Base-by-base conservation (phyloP, 345 rosid species). In the Angophora floribunda region DNA sequence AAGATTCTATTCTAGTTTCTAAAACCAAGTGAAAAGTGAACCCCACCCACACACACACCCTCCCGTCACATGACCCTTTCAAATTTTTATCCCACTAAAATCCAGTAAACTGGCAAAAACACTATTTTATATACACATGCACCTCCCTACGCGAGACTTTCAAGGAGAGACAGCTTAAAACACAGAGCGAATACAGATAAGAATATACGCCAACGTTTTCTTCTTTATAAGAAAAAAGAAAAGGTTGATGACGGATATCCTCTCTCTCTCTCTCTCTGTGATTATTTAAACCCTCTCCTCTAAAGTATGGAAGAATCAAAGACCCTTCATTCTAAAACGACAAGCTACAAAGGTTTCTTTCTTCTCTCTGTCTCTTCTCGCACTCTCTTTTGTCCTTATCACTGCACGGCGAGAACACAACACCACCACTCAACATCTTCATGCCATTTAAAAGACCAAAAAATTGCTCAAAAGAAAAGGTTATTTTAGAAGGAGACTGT, bases 1-100 rank as follows among this genome's bases (percentile, higher is more conserved):
- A 95, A 93, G 95, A 94, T 94, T 95, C 94, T 93, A 93, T 95
- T 93, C 95, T 53, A 91, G 89, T 67, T 63, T 87, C 88, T 63
- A 67, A 65, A 87, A 49, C 79, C 55, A 52, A 65, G 92, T 89
- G 91, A 90, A 90, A 90, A 67, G 89, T 89, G 93, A 93, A 90
- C 92, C 95, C 93, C 94, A 90, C 93, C 59, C 14, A 10, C 90
- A 11, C 79, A 45, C 52, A 47, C 52, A 13, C 87, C 32, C 65
- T 41, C 88, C 87, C 87, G 51, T 32, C 61, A 86, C 51, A 55
- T 57, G 86, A 80, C 52, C 80, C 90, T 85, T 55, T 30, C 28
- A 30, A 85, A 85, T 85, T 59, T 75, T 55, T 61, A 32, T 19
- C 59, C 86, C 78, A 88, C 87, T 36, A 84, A 86, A 87, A 87